Evolutionary conservation across 495 filamentous ascomycete species (phyloP).

Genomic region (Cercophora sp.): DNA sequence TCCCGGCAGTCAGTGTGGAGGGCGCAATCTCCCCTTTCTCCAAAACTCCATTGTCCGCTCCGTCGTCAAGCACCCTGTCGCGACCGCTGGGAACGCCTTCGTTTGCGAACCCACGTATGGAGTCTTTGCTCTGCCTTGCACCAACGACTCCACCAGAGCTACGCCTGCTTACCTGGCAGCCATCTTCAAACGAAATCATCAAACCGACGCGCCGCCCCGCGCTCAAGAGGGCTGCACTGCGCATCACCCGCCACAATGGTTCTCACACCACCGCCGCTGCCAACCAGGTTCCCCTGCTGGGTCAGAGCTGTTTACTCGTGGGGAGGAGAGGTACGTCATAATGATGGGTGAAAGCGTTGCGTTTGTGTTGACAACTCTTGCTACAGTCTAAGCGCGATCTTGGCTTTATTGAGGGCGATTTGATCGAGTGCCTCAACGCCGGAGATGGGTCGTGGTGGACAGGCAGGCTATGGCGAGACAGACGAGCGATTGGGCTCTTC

Average conservation of each 20-base stretch:
- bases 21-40: slow-evolving; percentile 4
- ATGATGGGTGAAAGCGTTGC: slow-evolving; percentile 3
- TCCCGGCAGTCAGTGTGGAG: too few species aligned
- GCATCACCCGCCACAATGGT: slow-evolving; percentile 33
- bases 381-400: slow-evolving; percentile 78
- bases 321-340: slow-evolving; percentile 74
- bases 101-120: slow-evolving; percentile 1
- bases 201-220: slow-evolving; percentile 5
- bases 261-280: slow-evolving; percentile 61
- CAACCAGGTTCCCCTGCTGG: slow-evolving; percentile 91
- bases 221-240: slow-evolving; percentile 7
- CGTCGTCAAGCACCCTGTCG: too few species aligned
- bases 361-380: slow-evolving; percentile 13
- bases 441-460: slow-evolving; percentile 99
- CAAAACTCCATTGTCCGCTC: too few species aligned
- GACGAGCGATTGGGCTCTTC: slow-evolving; percentile 83
- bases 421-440: slow-evolving; percentile 97
- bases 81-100: too few species aligned
- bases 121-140: neutral
- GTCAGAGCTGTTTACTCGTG: slow-evolving; percentile 92
- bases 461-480: slow-evolving; percentile 80
- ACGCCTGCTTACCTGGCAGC: too few species aligned
- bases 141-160: neutral
- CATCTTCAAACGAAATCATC: too few species aligned
- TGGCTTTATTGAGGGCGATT: slow-evolving; percentile 93